phyloP scores from a whole-genome alignment of 768 basidiomycete genomes.

The Russula sp. region DNA sequence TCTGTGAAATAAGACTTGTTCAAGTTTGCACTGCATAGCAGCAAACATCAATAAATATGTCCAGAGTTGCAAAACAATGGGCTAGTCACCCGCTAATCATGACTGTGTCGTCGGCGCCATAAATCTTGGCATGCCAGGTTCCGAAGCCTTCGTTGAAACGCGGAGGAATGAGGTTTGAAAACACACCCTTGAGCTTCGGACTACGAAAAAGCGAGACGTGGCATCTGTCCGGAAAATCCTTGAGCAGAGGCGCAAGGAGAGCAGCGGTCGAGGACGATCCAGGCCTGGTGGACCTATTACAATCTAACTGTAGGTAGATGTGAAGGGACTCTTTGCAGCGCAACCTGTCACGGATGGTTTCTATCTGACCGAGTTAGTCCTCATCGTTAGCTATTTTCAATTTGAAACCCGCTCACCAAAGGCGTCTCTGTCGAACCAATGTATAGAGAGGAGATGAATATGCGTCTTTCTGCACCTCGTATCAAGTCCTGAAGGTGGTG shows the following conservation, averaged over 20 bases:
- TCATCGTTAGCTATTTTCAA: neutral
- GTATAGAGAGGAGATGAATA: slow-evolving; percentile 90
- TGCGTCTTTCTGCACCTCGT: slow-evolving; percentile 65
- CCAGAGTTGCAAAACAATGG: slow-evolving; percentile 24
- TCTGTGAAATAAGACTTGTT: slow-evolving; percentile 92
- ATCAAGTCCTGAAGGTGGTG: slow-evolving; percentile 60
- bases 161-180: slow-evolving; percentile 77
- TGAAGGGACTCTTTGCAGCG: slow-evolving; percentile 56
- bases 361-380: slow-evolving; percentile 51
- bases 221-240: slow-evolving; percentile 68
- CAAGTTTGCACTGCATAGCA: slow-evolving; percentile 73
- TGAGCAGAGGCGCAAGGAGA: slow-evolving; percentile 67
- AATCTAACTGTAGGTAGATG: slow-evolving; percentile 73
- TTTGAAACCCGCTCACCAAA: slow-evolving; percentile 54
- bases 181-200: slow-evolving; percentile 73
- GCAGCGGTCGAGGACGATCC: slow-evolving; percentile 65
- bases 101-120: slow-evolving; percentile 89
- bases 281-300: slow-evolving; percentile 74
- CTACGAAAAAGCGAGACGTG: slow-evolving; percentile 83
- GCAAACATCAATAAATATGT: neutral
- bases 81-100: slow-evolving; percentile 83
- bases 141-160: slow-evolving; percentile 99
- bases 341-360: slow-evolving; percentile 60
- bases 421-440: slow-evolving; percentile 76
- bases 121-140: slow-evolving; percentile 96